Evolutionary conservation across 2,329 filamentous ascomycete species (phyloP).

Genomic region (Ascocoryne sarcoides): DNA sequence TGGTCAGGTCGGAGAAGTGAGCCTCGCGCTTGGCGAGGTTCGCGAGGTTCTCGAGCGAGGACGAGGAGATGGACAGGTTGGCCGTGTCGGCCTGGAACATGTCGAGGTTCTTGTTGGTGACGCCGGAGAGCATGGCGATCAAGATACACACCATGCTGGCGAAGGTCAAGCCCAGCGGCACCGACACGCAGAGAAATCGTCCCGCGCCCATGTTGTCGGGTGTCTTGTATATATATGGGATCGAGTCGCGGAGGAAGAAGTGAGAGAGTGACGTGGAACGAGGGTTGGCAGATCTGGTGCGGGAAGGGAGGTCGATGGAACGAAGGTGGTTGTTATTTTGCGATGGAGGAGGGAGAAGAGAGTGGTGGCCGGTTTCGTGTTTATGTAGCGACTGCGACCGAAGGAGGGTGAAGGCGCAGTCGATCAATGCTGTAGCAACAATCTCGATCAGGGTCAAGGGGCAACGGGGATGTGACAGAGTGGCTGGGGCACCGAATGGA

Average conservation of each 20-base stretch:
- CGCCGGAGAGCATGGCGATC: slow-evolving; percentile 46
- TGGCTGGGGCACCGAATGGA: background rate
- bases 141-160: slow-evolving; percentile 64
- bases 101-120: slow-evolving; percentile 47
- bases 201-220: slow-evolving; percentile 61
- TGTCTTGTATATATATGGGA: background rate
- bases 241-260: too few relatives aligned
- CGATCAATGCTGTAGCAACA: background rate
- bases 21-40: slow-evolving; percentile 2
- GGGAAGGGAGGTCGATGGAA: background rate
- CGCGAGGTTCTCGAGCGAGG: slow-evolving; percentile 16
- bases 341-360: background rate
- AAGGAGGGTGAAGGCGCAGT: background rate
- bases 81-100: slow-evolving; percentile 54
- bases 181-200: slow-evolving; percentile 75
- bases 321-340: background rate
- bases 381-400: background rate
- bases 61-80: slow-evolving; percentile 38
- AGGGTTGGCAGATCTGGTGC: background rate
- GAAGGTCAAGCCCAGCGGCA: slow-evolving; percentile 76
- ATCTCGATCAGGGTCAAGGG: background rate
- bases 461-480: background rate
- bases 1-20: slow-evolving; percentile 5
- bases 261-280: too few relatives aligned
- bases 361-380: background rate